A percentile compares a stretch with the other conserved stretches of the same genome.
Evolutionary conservation across 805 yeast species (phyloP).

Genomic region (Myxozyma neotropica): DNA sequence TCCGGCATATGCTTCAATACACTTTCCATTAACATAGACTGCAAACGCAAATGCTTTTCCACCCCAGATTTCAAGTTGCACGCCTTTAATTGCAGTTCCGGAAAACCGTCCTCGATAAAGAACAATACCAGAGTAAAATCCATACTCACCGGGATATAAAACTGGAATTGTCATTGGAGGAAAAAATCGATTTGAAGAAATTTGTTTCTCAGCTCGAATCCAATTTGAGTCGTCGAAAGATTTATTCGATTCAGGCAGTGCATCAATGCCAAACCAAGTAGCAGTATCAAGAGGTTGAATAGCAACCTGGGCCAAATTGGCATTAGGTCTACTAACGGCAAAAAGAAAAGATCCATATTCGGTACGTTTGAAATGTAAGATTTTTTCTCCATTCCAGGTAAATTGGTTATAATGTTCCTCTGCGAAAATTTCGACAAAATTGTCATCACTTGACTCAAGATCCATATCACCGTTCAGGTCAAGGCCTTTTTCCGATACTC

Average conservation of each 20-base stretch:
- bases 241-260: constrained; percentile 14
- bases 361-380: constrained; percentile 5
- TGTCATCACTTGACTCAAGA: constrained; percentile 14
- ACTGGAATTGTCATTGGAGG: constrained; percentile 25
- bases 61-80: constrained; percentile 21
- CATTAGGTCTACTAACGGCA: constrained; percentile 13
- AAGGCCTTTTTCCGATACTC: neutral
- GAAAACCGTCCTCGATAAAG: constrained; percentile 23
- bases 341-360: constrained; percentile 18
- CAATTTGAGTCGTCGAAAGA: constrained; percentile 26
- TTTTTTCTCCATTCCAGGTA: constrained; percentile 19
- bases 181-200: constrained; percentile 15
- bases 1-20: constrained; percentile 18
- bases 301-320: constrained; percentile 14
- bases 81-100: constrained; percentile 5
- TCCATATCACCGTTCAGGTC: constrained; percentile 21
- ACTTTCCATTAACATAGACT: constrained; percentile 22
- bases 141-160: constrained; percentile 28
- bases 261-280: constrained; percentile 17
- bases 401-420: constrained; percentile 6
- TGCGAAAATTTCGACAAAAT: constrained; percentile 20
- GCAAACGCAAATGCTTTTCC: constrained; percentile 25
- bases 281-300: constrained; percentile 13
- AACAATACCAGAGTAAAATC: constrained; percentile 21
- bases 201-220: constrained; percentile 14